Conservation (phyloP, 306 rosid species). For the Inga laurina region DNA sequence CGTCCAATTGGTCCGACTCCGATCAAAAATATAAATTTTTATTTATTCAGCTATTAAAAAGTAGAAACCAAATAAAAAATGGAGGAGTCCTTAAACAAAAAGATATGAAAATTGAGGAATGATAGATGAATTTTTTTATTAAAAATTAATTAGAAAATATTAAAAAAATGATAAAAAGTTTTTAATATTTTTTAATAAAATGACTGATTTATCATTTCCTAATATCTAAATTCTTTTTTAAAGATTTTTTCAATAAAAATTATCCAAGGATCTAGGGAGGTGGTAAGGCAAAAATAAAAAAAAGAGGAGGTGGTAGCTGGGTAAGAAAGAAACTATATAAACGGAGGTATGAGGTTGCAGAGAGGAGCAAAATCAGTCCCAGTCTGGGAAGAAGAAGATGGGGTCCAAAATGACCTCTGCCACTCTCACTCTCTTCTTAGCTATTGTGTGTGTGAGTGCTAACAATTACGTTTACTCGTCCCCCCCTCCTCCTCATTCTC, state of each 20-base stretch:
- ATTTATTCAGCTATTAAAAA: neutral
- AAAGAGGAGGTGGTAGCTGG: constrained; percentile 6
- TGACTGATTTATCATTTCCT: too few species aligned
- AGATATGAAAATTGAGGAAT: too few species aligned
- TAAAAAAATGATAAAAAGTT: too few species aligned
- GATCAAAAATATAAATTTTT: neutral
- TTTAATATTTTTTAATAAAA: too few species aligned
- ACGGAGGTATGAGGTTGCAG: neutral
- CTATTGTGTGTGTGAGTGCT: constrained; percentile 47
- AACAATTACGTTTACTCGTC: constrained; percentile 56
- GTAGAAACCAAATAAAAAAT: neutral
- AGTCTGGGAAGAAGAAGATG: constrained; percentile 35
- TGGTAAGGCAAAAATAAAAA: too few species aligned
- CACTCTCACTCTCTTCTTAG: constrained; percentile 44
- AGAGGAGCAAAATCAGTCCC: constrained; percentile 38
- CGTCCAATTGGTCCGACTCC: neutral
- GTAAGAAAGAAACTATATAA: constrained; percentile 60
- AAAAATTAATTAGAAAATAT: too few species aligned
- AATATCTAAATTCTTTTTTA: too few species aligned
- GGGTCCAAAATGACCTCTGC: constrained; percentile 54
- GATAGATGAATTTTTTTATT: too few species aligned
- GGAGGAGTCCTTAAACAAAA: too few species aligned
- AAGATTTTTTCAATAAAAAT: neutral
- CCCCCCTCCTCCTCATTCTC: constrained; percentile 48
- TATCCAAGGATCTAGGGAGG: constrained; percentile 22